phyloP scores from a whole-genome alignment of 1,284 basidiomycete genomes.

The Ceratobasidium sp. region DNA sequence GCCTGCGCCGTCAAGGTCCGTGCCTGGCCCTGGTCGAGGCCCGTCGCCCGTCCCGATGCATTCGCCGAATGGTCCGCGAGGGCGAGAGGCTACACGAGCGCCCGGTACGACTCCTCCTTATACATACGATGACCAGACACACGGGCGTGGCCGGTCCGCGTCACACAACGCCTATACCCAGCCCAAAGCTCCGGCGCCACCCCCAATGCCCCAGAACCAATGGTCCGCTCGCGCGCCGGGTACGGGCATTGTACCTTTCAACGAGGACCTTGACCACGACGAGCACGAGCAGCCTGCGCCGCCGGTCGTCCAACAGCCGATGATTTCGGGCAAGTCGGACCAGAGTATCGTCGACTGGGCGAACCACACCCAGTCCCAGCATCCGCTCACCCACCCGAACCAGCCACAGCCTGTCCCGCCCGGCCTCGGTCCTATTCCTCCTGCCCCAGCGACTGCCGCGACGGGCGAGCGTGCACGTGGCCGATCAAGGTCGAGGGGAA shows the following conservation, averaged over 20 bases:
- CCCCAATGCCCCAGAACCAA: conserved; percentile 13
- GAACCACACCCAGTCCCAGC: conserved; percentile 34
- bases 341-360: conserved; percentile 37
- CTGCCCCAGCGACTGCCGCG: not conserved
- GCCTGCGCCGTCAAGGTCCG: not conserved
- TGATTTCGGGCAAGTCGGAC: not conserved
- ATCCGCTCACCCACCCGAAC: conserved; percentile 34
- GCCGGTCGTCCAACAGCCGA: conserved; percentile 5
- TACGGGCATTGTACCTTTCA: conserved; percentile 35
- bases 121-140: conserved; percentile 14
- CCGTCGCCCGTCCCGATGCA: conserved; percentile 16
- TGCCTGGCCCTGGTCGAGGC: not conserved
- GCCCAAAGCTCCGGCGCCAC: conserved; percentile 24
- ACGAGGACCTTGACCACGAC: conserved; percentile 40
- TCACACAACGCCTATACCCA: conserved; percentile 26
- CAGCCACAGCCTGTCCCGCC: conserved; percentile 20
- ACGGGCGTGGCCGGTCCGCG: conserved; percentile 11
- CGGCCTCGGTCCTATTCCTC: conserved; percentile 9
- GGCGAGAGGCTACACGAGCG: conserved; percentile 1
- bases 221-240: conserved; percentile 11
- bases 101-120: conserved; percentile 18
- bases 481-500: conserved; percentile 15
- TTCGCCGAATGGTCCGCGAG: conserved; percentile 8
- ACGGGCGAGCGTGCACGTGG: conserved; percentile 10
- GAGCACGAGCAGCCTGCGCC: conserved; percentile 38